Evolutionary conservation across 208 protist genomes (phyloP).

Genomic region (Leishmania gerbilli): DNA sequence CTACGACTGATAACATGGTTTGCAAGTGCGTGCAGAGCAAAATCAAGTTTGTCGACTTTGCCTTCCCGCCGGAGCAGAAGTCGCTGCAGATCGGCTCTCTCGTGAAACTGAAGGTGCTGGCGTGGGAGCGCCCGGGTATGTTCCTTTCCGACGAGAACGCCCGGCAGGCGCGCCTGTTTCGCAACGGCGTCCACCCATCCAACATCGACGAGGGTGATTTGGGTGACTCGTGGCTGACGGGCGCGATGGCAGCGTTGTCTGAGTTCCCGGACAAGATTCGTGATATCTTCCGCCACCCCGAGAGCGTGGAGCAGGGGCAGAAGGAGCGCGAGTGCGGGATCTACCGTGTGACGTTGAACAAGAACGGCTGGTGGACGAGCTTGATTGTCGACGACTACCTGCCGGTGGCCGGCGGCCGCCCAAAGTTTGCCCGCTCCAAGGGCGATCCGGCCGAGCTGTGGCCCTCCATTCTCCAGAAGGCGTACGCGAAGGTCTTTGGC

Average conservation of each 20-base stretch:
- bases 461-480: slow-evolving; percentile 85
- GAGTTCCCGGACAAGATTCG: slow-evolving; percentile 71
- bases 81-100: slow-evolving; percentile 70
- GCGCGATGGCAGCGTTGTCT: slow-evolving; percentile 62
- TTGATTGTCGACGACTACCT: slow-evolving; percentile 90
- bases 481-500: slow-evolving; percentile 88
- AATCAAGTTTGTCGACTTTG: slow-evolving; percentile 77
- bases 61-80: slow-evolving; percentile 73
- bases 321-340: slow-evolving; percentile 57
- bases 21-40: slow-evolving; percentile 56
- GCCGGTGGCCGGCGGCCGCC: slow-evolving; percentile 55
- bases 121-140: slow-evolving; percentile 81
- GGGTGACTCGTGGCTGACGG: slow-evolving; percentile 82
- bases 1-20: slow-evolving; percentile 58
- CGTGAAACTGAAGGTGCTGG: slow-evolving; percentile 64
- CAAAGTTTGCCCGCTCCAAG: slow-evolving; percentile 66
- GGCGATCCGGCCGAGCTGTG: slow-evolving; percentile 79
- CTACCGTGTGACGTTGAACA: slow-evolving; percentile 86
- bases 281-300: slow-evolving; percentile 73
- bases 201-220: slow-evolving; percentile 84
- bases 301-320: slow-evolving; percentile 51
- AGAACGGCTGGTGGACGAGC: slow-evolving; percentile 89
- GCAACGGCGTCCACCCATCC: slow-evolving; percentile 68
- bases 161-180: slow-evolving; percentile 71
- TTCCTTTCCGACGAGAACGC: slow-evolving; percentile 76